Evolutionary conservation across 352 stramenopile genomes (phyloP).

Genomic region (Phytophthora quininea): DNA sequence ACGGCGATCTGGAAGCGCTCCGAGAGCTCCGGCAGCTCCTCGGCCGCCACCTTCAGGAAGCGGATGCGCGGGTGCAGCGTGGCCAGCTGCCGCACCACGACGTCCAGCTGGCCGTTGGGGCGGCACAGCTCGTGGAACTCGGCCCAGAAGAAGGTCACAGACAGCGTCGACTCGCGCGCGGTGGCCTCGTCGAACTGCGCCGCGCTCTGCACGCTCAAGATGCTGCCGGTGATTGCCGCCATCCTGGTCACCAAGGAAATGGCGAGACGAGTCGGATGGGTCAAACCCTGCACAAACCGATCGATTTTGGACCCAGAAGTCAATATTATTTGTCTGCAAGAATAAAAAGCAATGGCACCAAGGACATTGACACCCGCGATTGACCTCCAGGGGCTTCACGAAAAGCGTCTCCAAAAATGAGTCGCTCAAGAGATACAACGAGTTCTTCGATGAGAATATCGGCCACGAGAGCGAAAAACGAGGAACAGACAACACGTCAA

Average conservation of each 20-base stretch:
- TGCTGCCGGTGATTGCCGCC: constrained; percentile 58
- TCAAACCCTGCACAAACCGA: no score
- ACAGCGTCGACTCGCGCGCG: constrained; percentile 75
- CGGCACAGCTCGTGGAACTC: constrained; percentile 84
- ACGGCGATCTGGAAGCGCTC: constrained; percentile 91
- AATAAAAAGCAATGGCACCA: no score
- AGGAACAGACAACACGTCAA: no score
- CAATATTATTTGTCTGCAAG: no score
- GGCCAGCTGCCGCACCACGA: constrained; percentile 84
- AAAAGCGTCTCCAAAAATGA: no score
- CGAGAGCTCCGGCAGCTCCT: constrained; percentile 83
- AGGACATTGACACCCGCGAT: no score
- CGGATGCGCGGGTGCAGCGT: constrained; percentile 83
- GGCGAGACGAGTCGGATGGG: no score
- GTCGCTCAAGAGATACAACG: no score
- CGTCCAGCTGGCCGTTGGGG: constrained; percentile 84
- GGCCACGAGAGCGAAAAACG: no score
- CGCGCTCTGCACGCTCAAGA: constrained; percentile 70
- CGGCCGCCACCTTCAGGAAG: constrained; percentile 88
- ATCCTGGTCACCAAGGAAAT: constrained; percentile 16
- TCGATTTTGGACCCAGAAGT: no score
- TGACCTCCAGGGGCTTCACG: no score
- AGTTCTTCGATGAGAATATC: no score
- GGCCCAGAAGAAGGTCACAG: constrained; percentile 86
- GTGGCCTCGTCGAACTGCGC: constrained; percentile 82